Base-by-base conservation (phyloP, 1,139 yeast species). In the Taphrina sp. region DNA sequence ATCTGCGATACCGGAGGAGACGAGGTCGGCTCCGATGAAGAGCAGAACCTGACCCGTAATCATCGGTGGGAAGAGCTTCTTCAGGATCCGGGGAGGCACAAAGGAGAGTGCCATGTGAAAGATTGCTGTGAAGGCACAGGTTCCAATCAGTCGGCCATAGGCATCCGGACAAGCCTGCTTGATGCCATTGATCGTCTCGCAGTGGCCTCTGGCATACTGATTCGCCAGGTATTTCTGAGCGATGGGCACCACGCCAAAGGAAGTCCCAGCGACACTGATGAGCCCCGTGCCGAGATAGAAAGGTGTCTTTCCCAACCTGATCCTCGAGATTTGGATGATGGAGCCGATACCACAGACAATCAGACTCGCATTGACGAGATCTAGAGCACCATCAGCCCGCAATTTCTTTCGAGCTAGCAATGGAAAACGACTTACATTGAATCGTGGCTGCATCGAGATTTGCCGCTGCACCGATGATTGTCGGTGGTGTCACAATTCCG, bases 21-120 rank as follows among this genome's bases (percentile, higher is more conserved):
- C 76, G 64, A 88, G 76, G 37, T 76, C 72, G 43, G 82, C 74
- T 63, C 96, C 96, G 67, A 89, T 87, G 46, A 88, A 76, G 60
- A 88, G 70, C 33, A 88, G 95, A 52, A 88, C 95, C 1, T 95
- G 95, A 56, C 96, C 96, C 23, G 95, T 88, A 59, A 89, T 96
- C 51, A 87, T 73, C 35, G 95, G 88, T 23, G 96, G 96, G 74
- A 89, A 89, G 43, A 86, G 68, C 62, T 76, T 80, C 68, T 84
- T 87, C 63, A 89, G 76, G 16, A 76, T 64, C 58, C 74, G 76
- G 1, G 95, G 80, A 10, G 96, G 96, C 63, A 83, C 70, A 67
- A 88, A 88, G 1, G 95, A 82, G 55, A 85, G 69, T 5, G 76
- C 64, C 39, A 89, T 75, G 74, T 87, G 95, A 26, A 88, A 66